phyloP scores from a whole-genome alignment of 148 eudicot species.

The Hydrangea macrophylla region DNA sequence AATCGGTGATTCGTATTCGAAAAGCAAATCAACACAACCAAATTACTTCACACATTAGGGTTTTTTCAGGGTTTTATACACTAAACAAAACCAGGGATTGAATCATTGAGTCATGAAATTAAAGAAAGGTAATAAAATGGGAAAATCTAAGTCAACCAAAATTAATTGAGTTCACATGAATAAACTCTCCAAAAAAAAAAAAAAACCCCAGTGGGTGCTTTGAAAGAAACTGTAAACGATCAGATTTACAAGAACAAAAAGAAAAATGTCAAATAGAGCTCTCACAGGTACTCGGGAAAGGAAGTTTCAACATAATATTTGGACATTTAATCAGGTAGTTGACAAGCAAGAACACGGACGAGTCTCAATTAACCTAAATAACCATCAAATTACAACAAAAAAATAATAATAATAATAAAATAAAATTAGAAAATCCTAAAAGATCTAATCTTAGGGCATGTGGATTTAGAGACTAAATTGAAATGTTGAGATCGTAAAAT shows the following conservation, averaged over 20 bases:
- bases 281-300: not conserved
- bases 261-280: not conserved
- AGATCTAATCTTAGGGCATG: not conserved
- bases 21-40: no score
- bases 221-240: not conserved
- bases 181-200: no score
- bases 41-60: not conserved
- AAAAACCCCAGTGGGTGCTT: not conserved
- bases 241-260: slow-evolving; percentile 1
- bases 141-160: not conserved
- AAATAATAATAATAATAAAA: no score
- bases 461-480: not conserved
- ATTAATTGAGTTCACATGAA: not conserved
- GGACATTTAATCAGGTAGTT: not conserved
- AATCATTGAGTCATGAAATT: not conserved
- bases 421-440: not conserved
- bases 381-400: not conserved
- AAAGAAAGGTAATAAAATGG: not conserved
- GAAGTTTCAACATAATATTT: slow-evolving; percentile 1
- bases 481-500: not conserved
- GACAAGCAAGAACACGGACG: not conserved
- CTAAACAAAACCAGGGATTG: not conserved
- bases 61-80: not conserved
- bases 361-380: not conserved
- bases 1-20: not conserved